These are phyloP conservation scores for Dioscorea cayenensis DNA, from an alignment of 116 monocot species.

Conservation along the genomic window DNA sequence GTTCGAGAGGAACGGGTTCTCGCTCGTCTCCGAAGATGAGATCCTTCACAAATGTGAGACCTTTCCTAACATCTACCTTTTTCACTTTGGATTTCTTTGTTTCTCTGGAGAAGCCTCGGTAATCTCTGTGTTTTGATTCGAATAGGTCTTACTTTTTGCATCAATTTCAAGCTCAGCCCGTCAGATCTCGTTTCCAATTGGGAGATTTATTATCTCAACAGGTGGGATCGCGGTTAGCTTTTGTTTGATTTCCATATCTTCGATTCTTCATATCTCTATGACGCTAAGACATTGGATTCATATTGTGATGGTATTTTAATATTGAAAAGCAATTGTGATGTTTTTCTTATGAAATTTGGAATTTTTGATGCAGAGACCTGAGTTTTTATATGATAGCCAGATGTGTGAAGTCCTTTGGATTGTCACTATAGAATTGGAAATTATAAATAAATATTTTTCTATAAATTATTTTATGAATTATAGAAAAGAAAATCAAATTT, in stretches of 20 bases:
- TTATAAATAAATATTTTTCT: too few relatives aligned
- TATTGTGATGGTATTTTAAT: background rate
- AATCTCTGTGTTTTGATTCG: background rate
- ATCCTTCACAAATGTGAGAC: conserved; percentile 69
- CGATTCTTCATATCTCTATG: background rate
- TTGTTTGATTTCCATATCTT: background rate
- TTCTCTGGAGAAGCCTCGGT: background rate
- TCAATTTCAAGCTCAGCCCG: conserved; percentile 80
- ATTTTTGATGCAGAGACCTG: too few relatives aligned
- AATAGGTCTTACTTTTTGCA: conserved; percentile 75
- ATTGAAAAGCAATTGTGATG: background rate
- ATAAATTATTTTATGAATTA: too few relatives aligned
- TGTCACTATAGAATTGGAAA: too few relatives aligned
- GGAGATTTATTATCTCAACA: conserved; percentile 90
- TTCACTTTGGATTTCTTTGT: background rate
- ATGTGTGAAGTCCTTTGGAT: too few relatives aligned
- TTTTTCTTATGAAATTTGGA: background rate
- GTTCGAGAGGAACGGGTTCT: conserved; percentile 80
- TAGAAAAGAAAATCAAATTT: too few relatives aligned
- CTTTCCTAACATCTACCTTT: background rate
- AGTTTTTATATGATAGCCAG: too few relatives aligned
- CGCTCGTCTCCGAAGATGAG: conserved; percentile 40
- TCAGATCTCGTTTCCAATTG: conserved; percentile 82
- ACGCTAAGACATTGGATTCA: background rate
- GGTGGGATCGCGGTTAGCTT: conserved; percentile 22